Evolutionary conservation across 2,329 filamentous ascomycete genomes (phyloP), one percentile per base, ranked within the genome.

Genomic region (Stachybotrys chartarum): DNA sequence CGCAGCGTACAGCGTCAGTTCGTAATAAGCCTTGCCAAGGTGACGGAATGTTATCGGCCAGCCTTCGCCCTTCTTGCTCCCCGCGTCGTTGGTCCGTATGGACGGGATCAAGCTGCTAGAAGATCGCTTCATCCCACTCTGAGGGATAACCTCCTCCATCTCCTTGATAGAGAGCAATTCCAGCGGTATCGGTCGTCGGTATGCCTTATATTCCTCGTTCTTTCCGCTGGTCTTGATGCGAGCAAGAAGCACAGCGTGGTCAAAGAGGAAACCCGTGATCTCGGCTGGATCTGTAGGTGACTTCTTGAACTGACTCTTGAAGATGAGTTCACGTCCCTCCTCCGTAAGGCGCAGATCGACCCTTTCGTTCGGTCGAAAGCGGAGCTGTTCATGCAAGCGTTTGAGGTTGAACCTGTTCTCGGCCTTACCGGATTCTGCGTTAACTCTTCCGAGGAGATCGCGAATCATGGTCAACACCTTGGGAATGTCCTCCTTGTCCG

Each of bases 341-440:
- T 99, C 94, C 0, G 91, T 96, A 52, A 99, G 79, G 70, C 96
- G 96, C 58, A 99, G 76, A 69, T 99, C 94, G 51, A 97, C 92
- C 66, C 87, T 89, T 66, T 97, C 93, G 59, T 91, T 91, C 1
- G 90, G 87, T 47, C 88, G 84, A 79, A 96, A 99, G 59, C 93
- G 91, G 60, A 99, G 83, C 64, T 96, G 90, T 63, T 94, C 86
- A 68, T 97, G 94, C 35, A 99, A 81, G 62, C 91, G 89, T 70
- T 93, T 88, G 56, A 99, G 76, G 69, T 97, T 97, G 79, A 96
- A 97, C 53, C 94, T 88, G 68, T 99, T 99, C 72, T 99, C 94
- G 1, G 94, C 91, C 75, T 96, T 97, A 64, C 94, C 94, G 61
- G 91, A 96, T 71, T 97, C 94, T 14, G 90, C 83, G 66, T 99